Base-by-base conservation (phyloP, 1,139 yeast species). In the Geotrichum siamense region DNA sequence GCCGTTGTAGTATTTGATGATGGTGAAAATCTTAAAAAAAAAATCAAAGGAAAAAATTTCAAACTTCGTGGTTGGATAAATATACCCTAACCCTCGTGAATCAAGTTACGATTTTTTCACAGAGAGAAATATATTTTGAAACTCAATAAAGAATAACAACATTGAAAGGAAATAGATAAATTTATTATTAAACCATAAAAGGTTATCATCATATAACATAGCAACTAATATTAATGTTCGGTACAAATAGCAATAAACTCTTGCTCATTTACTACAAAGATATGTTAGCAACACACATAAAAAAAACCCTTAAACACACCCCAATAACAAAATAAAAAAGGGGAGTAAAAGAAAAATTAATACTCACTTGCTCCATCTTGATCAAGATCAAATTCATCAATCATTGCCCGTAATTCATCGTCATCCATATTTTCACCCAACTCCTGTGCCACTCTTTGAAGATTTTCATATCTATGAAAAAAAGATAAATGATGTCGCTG, bases 361-460 rank as follows among this genome's bases (percentile, higher is more conserved):
- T 23, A 43, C 51, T 16, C 35, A 70, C 74, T 87, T 55, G 84
- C 96, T 39, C 97, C 98, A 61, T 93, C 98, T 51, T 85, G 95
- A 62, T 93, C 97, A 48, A 91, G 68, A 64, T 93, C 99, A 59
- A 93, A 93, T 64, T 91, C 98, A 52, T 89, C 96, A 53, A 93
- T 91, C 98, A 93, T 91, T 10, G 97, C 96, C 53, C 83, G 75
- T 46, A 93, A 70, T 57, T 93, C 98, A 49, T 87, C 96, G 53
- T 91, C 98, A 8, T 86, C 82, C 48, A 93, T 69, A 56, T 82
- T 84, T 62, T 93, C 98, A 1, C 96, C 96, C 50, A 93, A 68
- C 53, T 91, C 97, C 57, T 83, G 83, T 15, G 97, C 94, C 1
- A 91, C 95, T 49, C 93, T 74, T 63, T 94, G 77, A 48, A 93